Conservation (phyloP, 2,329 filamentous ascomycete species). For the Tolypocladium cylindrosporum region DNA sequence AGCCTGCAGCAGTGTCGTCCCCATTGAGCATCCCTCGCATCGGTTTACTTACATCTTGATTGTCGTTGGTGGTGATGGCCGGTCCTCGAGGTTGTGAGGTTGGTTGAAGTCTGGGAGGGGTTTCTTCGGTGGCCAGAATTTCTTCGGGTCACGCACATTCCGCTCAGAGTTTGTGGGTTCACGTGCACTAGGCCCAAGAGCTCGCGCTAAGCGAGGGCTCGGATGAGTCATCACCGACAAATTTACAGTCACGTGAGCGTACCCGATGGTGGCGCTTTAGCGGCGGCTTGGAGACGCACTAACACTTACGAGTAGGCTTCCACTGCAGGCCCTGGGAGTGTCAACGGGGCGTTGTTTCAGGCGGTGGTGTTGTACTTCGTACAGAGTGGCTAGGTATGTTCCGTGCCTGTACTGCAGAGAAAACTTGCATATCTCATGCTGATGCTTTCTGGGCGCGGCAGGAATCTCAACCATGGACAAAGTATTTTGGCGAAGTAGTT, state of each 20-base stretch:
- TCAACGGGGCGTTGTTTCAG: too few relatives aligned
- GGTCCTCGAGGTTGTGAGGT: conserved; percentile 26
- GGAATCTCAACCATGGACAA: background rate
- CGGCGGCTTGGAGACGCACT: background rate
- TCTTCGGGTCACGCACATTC: conserved; percentile 26
- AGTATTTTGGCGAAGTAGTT: too few relatives aligned
- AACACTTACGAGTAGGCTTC: background rate
- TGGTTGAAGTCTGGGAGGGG: conserved; percentile 28
- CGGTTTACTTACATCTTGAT: conserved; percentile 33
- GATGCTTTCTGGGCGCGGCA: conserved; percentile 3
- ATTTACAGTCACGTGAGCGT: background rate
- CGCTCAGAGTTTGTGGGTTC: conserved; percentile 31
- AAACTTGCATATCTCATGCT: too few relatives aligned
- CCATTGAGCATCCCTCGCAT: conserved; percentile 5
- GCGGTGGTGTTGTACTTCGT: too few relatives aligned
- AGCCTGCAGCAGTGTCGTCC: background rate
- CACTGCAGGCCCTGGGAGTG: too few relatives aligned
- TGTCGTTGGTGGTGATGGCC: conserved; percentile 30
- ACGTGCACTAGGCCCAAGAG: conserved; percentile 23
- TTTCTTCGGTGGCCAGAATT: conserved; percentile 29
- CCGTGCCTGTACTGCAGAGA: too few relatives aligned
- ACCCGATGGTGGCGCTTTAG: background rate
- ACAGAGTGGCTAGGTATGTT: too few relatives aligned
- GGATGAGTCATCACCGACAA: conserved; percentile 14
- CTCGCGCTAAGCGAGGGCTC: conserved; percentile 30